A percentile compares a stretch with the other conserved stretches of the same genome.
These are phyloP conservation scores for Epichloe uncinata DNA, from an alignment of 2,329 filamentous ascomycete species.

Conservation along the genomic window DNA sequence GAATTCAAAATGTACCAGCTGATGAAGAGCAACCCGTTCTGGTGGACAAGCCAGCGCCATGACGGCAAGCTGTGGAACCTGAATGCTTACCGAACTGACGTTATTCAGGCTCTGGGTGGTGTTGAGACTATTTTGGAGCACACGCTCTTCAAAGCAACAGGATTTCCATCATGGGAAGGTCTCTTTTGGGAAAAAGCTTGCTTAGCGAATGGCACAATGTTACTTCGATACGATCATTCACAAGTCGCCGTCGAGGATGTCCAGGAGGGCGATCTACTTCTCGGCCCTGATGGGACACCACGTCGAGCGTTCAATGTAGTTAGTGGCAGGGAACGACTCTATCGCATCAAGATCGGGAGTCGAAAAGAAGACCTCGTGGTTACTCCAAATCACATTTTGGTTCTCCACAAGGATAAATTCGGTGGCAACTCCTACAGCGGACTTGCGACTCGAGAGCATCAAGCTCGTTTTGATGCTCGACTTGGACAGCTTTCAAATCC, in stretches of 20 bases:
- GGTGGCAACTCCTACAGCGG: too few relatives aligned
- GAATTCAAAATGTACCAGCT: constrained; percentile 98
- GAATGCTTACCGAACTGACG: constrained; percentile 90
- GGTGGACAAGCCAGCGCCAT: constrained; percentile 97
- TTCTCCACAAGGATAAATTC: constrained; percentile 24
- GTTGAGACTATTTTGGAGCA: constrained; percentile 97
- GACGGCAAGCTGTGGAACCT: constrained; percentile 97
- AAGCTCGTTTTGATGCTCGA: too few relatives aligned
- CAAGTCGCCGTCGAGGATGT: constrained; percentile 34
- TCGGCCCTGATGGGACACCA: constrained; percentile 33
- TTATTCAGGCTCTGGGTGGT: constrained; percentile 90
- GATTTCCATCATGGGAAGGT: constrained; percentile 94
- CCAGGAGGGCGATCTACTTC: constrained; percentile 32
- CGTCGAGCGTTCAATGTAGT: constrained; percentile 37
- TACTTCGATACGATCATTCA: constrained; percentile 30
- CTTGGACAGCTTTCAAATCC: too few relatives aligned
- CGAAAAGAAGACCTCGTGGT: constrained; percentile 33
- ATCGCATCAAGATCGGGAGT: constrained; percentile 31
- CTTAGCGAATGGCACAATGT: constrained; percentile 21
- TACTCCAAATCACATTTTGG: constrained; percentile 34
- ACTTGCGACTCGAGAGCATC: too few relatives aligned
- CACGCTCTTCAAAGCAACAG: constrained; percentile 91
- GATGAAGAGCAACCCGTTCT: constrained; percentile 99
- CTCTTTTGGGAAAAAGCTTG: constrained; percentile 71
- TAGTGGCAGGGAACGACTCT: constrained; percentile 31